These are phyloP conservation scores for Macrotyloma uniflorum DNA, from an alignment of 306 rosid species.

Conservation along the genomic window DNA sequence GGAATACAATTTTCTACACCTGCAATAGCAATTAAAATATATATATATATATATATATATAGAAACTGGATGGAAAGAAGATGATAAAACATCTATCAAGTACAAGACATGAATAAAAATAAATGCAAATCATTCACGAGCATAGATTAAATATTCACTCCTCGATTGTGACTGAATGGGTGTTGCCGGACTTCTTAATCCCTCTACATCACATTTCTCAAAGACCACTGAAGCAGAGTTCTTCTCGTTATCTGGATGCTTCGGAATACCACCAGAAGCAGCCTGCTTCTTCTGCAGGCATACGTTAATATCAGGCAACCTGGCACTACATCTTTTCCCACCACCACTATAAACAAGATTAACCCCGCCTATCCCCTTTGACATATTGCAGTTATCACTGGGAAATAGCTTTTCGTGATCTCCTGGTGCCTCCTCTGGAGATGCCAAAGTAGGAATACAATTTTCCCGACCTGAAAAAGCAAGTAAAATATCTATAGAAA, in stretches of 20 bases:
- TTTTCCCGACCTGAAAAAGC: conserved; percentile 24
- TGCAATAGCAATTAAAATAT: conserved; percentile 13
- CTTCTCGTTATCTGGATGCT: conserved; percentile 15
- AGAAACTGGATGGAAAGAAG: not conserved
- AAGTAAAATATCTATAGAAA: conserved; percentile 3
- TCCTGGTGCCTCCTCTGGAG: not conserved
- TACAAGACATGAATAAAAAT: not conserved
- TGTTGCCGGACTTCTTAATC: not conserved
- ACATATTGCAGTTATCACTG: not conserved
- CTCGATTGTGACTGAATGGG: not conserved
- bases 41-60: too few species aligned
- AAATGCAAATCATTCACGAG: not conserved
- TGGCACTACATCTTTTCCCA: conserved; percentile 7
- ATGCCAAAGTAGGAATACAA: conserved; percentile 6
- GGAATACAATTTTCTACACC: conserved; percentile 24
- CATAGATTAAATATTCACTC: conserved; percentile 3
- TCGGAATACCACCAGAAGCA: conserved; percentile 25
- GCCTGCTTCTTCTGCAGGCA: conserved; percentile 33
- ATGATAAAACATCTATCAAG: not conserved
- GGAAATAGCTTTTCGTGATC: not conserved
- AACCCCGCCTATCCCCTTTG: conserved; percentile 3
- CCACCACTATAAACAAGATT: conserved; percentile 20
- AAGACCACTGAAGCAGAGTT: conserved; percentile 27
- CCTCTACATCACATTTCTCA: conserved; percentile 2
- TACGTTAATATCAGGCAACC: conserved; percentile 30